Evolutionary conservation across 2,329 filamentous ascomycete species (phyloP), one percentile per base, ranked within the genome.

Genomic region (Cladosporium sp.): DNA sequence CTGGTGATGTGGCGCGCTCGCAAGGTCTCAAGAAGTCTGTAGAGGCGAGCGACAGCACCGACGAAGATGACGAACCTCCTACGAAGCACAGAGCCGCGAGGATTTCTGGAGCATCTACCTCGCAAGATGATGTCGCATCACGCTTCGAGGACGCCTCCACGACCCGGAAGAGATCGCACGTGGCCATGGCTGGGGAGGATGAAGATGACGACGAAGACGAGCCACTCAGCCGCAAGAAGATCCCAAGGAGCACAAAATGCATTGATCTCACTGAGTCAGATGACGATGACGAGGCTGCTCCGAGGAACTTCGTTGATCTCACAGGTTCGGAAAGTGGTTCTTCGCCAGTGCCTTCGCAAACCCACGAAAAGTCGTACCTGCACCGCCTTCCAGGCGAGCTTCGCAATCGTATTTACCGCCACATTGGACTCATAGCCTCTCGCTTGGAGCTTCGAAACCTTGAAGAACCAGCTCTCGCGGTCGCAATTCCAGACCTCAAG

Each of bases 301-400:
- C 50, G 31, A 10, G 5, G 5, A 10, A 53, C n/a, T 4, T 28
- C 16, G 23, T 53, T 53, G 50, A 53, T 53, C 50, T 53, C 16
- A 53, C 28, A n/a, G 50, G 28, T 29, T 53, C 50, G 18, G 28
- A 53, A 8, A 16, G 16, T 53, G 50, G 50, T n/a, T 53, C 50
- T 2, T 53, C 53, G 33, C 8, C 29, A 12, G 18, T 8, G 21
- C 29, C 53, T 37, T 26, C 56, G 14, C 33, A 11, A 11, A 33
- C 18, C 16, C 12, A 2, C n/a, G 14, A n/a, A 40, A 28, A 37
- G 14, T 58, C 62, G 4, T 53, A 44, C 28, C 35, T 69, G 52
- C 63, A 69, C 33, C 28, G 49, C 7, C 64, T 71, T 18, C 67
- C 69, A 29, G 61, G 60, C 44, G 69, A 71, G 44, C 59, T 69